These are phyloP conservation scores for Saccharomyces mikatae DNA, from an alignment of 805 yeast species.

Conservation along the genomic window DNA sequence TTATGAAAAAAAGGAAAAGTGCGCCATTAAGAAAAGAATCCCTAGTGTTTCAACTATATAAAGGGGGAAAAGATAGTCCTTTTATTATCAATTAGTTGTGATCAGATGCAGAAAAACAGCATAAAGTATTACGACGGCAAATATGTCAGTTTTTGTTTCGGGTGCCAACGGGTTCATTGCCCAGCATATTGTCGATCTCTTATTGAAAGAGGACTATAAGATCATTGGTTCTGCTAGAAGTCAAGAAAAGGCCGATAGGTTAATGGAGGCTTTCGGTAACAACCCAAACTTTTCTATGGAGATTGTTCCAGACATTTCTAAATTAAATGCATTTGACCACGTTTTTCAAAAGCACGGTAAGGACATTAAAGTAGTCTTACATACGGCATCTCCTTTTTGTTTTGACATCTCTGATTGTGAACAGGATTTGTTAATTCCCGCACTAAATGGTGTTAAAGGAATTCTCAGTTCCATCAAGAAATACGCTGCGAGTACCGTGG, in stretches of 20 bases:
- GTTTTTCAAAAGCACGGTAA: conserved; percentile 37
- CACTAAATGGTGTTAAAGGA: conserved; percentile 46
- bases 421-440: conserved; percentile 47
- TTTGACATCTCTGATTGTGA: conserved; percentile 38
- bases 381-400: conserved; percentile 54
- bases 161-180: conserved; percentile 53
- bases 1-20: too few relatives aligned
- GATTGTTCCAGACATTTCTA: conserved; percentile 32
- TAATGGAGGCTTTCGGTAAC: conserved; percentile 27
- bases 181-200: conserved; percentile 37
- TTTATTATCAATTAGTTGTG: too few relatives aligned
- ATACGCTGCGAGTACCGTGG: conserved; percentile 36
- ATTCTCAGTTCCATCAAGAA: conserved; percentile 42
- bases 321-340: conserved; percentile 39
- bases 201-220: conserved; percentile 32
- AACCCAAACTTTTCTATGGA: conserved; percentile 25
- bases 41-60: background rate
- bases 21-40: too few relatives aligned
- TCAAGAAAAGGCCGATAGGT: conserved; percentile 35
- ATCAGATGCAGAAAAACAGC: background rate
- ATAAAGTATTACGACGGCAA: background rate
- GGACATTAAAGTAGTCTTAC: conserved; percentile 47
- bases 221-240: conserved; percentile 49
- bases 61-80: background rate
- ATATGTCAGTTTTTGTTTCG: conserved; percentile 37